A percentile compares a stretch with the other conserved stretches of the same genome.
These are phyloP conservation scores for Paraglomus occultum DNA, from an alignment of 192 early-diverging fungal species.

Conservation along the genomic window DNA sequence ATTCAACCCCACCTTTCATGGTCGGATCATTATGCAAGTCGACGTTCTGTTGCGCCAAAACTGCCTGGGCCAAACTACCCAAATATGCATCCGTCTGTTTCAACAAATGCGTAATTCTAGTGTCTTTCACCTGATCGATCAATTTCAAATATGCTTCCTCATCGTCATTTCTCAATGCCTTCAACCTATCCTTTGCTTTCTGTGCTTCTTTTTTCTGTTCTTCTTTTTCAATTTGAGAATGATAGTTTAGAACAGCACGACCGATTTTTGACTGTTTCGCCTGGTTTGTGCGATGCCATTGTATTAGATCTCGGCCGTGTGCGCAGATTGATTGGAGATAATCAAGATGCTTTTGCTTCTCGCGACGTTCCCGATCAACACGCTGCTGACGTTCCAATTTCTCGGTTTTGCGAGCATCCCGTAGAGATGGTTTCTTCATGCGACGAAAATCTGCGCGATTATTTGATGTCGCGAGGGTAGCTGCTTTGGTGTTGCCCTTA, in stretches of 20 bases:
- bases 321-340: conserved; percentile 72
- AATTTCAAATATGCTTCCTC: conserved; percentile 97
- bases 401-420: conserved; percentile 87
- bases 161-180: conserved; percentile 95
- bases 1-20: conserved; percentile 47
- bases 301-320: conserved; percentile 70
- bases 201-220: conserved; percentile 87
- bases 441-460: conserved; percentile 75
- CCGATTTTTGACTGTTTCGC: conserved; percentile 73
- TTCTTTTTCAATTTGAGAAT: conserved; percentile 85
- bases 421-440: conserved; percentile 79
- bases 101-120: conserved; percentile 88
- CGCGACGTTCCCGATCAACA: conserved; percentile 79
- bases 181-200: conserved; percentile 90
- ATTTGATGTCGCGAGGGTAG: conserved; percentile 75
- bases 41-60: conserved; percentile 77
- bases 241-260: conserved; percentile 69
- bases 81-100: conserved; percentile 88
- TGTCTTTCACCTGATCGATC: conserved; percentile 95
- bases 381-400: conserved; percentile 87
- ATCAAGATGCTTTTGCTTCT: conserved; percentile 81
- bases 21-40: conserved; percentile 41
- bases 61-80: conserved; percentile 77
- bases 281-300: conserved; percentile 68
- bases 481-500: conserved; percentile 65